Conservation (phyloP, 208 protist genomes). For the Borovskyia barvae region DNA sequence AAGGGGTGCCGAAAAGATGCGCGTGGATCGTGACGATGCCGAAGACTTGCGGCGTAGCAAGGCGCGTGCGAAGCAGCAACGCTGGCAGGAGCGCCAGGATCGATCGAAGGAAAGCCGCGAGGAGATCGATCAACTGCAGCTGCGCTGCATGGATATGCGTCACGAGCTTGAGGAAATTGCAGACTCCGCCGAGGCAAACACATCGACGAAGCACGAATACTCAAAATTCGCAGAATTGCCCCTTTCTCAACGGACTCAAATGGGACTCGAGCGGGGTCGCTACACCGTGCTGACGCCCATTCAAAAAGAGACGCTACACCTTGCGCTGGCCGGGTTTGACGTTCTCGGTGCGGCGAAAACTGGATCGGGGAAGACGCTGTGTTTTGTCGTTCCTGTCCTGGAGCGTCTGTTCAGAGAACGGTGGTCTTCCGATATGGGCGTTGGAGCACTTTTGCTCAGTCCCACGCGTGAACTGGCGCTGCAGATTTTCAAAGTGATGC, state of each 20-base stretch:
- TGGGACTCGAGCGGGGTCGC: slow-evolving; percentile 88
- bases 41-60: slow-evolving; percentile 47
- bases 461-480: slow-evolving; percentile 98
- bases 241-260: slow-evolving; percentile 87
- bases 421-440: slow-evolving; percentile 91
- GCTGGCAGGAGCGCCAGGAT: slow-evolving; percentile 83
- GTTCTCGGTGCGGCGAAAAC: slow-evolving; percentile 98
- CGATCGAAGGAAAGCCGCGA: slow-evolving; percentile 66
- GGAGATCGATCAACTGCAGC: slow-evolving; percentile 60
- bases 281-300: slow-evolving; percentile 96
- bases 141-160: slow-evolving; percentile 43
- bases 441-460: slow-evolving; percentile 97
- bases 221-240: slow-evolving; percentile 87
- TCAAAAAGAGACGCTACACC: slow-evolving; percentile 93
- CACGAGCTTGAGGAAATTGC: slow-evolving; percentile 38
- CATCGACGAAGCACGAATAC: slow-evolving; percentile 30
- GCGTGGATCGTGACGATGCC: slow-evolving; percentile 29
- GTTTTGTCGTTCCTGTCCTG: slow-evolving; percentile 97
- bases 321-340: slow-evolving; percentile 95
- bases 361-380: slow-evolving; percentile 98
- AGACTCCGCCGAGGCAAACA: slow-evolving; percentile 47
- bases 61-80: slow-evolving; percentile 46
- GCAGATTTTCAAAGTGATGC: slow-evolving; percentile 99
- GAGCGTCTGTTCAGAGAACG: slow-evolving; percentile 91
- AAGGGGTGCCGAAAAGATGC: slow-evolving; percentile 14